phyloP scores from a whole-genome alignment of 1,284 basidiomycete species.

The Ganoderma boninense region DNA sequence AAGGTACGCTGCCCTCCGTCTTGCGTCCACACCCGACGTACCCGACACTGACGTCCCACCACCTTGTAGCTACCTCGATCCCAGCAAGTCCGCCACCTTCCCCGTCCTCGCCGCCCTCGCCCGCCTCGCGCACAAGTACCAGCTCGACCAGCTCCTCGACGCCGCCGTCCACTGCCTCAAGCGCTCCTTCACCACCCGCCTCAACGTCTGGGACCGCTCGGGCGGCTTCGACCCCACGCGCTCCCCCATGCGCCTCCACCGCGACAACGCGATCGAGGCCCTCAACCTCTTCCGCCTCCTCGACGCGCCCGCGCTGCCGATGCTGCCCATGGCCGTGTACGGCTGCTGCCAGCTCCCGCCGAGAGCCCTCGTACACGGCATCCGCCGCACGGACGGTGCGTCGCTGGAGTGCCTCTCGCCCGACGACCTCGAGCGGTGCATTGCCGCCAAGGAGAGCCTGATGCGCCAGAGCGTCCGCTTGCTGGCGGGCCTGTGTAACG shows the following conservation, averaged over 20 bases:
- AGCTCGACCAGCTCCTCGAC: conserved; percentile 4
- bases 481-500: not conserved
- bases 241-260: not conserved
- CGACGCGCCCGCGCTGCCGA: conserved; percentile 2
- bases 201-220: conserved; percentile 6
- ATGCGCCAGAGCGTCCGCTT: not conserved
- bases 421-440: not conserved
- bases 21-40: not conserved
- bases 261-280: conserved; percentile 4
- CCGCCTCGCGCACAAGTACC: conserved; percentile 16
- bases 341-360: not conserved
- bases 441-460: not conserved
- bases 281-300: conserved; percentile 13
- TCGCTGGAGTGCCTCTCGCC: not conserved
- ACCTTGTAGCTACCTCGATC: conserved; percentile 3
- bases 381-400: not conserved
- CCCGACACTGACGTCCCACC: not conserved
- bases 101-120: conserved; percentile 7
- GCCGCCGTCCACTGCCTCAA: conserved; percentile 9
- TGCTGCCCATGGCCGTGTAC: not conserved
- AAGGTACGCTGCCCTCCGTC: not conserved
- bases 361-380: not conserved
- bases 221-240: not conserved
- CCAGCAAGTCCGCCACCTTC: not conserved
- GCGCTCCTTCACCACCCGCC: not conserved